Evolutionary conservation across 768 basidiomycete species (phyloP).

Genomic region (Suillus subaureus): DNA sequence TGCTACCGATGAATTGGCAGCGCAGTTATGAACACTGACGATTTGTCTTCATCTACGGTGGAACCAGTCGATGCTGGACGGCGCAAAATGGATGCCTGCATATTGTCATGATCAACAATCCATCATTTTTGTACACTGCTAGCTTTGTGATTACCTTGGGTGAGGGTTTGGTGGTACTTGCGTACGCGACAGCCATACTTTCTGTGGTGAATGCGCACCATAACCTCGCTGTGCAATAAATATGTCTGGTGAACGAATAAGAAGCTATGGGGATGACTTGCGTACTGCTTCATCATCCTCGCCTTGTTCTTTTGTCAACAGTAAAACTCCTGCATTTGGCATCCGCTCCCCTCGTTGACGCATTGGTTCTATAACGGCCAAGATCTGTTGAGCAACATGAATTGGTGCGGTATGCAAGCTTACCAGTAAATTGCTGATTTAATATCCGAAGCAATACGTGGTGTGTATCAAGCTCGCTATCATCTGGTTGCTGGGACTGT

Average conservation of each 20-base stretch:
- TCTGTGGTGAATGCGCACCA: constrained; percentile 87
- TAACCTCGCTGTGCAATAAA: constrained; percentile 51
- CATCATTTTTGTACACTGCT: constrained; percentile 4
- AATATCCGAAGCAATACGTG: constrained; percentile 50
- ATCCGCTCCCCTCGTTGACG: constrained; percentile 40
- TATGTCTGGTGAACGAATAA: constrained; percentile 2
- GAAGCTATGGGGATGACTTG: constrained; percentile 19
- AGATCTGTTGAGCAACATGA: background rate
- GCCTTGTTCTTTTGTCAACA: constrained; percentile 54
- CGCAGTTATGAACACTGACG: constrained; percentile 60
- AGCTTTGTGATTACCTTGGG: constrained; percentile 52
- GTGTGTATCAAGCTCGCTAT: constrained; percentile 53
- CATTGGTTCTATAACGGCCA: constrained; percentile 35
- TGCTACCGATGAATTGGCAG: constrained; percentile 38
- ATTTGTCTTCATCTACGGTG: constrained; percentile 22
- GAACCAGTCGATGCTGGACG: constrained; percentile 21
- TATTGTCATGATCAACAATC: background rate
- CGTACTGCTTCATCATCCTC: constrained; percentile 28
- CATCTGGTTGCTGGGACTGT: constrained; percentile 18
- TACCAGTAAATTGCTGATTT: constrained; percentile 52
- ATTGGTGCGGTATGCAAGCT: constrained; percentile 21
- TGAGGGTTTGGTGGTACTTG: constrained; percentile 51
- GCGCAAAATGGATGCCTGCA: constrained; percentile 39
- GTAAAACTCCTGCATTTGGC: constrained; percentile 62
- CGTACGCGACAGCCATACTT: constrained; percentile 80